Percentiles rank a stretch among this genome's conserved stretches.
Evolutionary conservation across 2,329 filamentous ascomycete genomes (phyloP).

Genomic region (Fusarium sp.): DNA sequence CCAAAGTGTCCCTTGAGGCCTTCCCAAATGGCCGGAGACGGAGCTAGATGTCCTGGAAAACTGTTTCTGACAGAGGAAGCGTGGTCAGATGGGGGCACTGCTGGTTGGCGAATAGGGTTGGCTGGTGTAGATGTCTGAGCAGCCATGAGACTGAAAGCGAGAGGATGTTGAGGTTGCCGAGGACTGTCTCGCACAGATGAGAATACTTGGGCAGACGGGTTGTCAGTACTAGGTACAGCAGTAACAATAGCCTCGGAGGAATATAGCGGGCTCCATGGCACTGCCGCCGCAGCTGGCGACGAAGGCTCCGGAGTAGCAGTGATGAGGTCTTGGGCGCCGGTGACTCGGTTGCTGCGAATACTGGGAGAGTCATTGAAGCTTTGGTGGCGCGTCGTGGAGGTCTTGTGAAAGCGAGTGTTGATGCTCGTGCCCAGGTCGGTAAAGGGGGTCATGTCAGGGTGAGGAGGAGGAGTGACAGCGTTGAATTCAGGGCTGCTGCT

Average conservation of each 20-base stretch:
- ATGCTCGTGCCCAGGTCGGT: slow-evolving; percentile 19
- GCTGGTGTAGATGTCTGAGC: background rate
- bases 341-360: background rate
- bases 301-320: background rate
- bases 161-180: background rate
- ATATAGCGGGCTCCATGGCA: background rate
- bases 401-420: slow-evolving; percentile 1
- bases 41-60: slow-evolving; percentile 12
- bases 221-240: background rate
- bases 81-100: slow-evolving; percentile 4
- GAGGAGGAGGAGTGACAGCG: slow-evolving; percentile 13
- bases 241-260: slow-evolving; percentile 1
- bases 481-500: slow-evolving; percentile 18
- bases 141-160: background rate
- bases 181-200: background rate
- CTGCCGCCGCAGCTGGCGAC: background rate
- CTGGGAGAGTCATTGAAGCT: slow-evolving; percentile 5
- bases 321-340: background rate
- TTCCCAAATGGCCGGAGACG: slow-evolving; percentile 25
- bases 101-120: slow-evolving; percentile 16
- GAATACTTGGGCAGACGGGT: background rate
- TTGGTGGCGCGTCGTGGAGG: background rate
- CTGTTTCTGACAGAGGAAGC: slow-evolving; percentile 1
- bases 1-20: slow-evolving; percentile 13
- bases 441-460: slow-evolving; percentile 23